These are phyloP conservation scores for Furculomyces boomerangus DNA, from an alignment of 371 early-diverging fungal genomes.

Conservation along the genomic window DNA sequence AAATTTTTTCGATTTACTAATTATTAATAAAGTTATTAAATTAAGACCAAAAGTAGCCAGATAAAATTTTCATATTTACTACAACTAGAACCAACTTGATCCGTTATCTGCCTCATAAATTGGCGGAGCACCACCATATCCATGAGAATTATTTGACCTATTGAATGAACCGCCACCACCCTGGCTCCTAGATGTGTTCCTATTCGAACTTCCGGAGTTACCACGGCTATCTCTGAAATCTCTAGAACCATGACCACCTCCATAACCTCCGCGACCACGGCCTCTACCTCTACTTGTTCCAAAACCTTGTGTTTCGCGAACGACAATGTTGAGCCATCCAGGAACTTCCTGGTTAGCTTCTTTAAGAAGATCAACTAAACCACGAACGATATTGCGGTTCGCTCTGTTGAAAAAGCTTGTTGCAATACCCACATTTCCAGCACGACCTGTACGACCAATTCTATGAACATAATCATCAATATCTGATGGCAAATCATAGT, in stretches of 20 bases:
- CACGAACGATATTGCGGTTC: slow-evolving; percentile 74
- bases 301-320: slow-evolving; percentile 28
- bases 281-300: slow-evolving; percentile 7
- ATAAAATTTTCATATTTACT: no score
- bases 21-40: no score
- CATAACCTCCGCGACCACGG: background rate
- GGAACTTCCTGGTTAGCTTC: slow-evolving; percentile 83
- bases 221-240: no score
- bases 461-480: slow-evolving; percentile 95
- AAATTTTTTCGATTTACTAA: no score
- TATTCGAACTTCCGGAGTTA: no score
- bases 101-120: background rate
- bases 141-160: no score
- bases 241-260: background rate
- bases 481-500: slow-evolving; percentile 89
- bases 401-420: slow-evolving; percentile 94
- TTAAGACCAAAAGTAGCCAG: no score
- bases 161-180: no score
- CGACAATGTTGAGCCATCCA: slow-evolving; percentile 49
- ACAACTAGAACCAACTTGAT: background rate
- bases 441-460: slow-evolving; percentile 99
- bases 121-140: background rate
- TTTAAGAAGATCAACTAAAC: slow-evolving; percentile 67
- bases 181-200: no score
- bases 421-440: slow-evolving; percentile 84